Evolutionary conservation across 78 protist genomes (phyloP), one percentile per base, ranked within the genome.

Genomic region (Dictyostelium capitatum): DNA sequence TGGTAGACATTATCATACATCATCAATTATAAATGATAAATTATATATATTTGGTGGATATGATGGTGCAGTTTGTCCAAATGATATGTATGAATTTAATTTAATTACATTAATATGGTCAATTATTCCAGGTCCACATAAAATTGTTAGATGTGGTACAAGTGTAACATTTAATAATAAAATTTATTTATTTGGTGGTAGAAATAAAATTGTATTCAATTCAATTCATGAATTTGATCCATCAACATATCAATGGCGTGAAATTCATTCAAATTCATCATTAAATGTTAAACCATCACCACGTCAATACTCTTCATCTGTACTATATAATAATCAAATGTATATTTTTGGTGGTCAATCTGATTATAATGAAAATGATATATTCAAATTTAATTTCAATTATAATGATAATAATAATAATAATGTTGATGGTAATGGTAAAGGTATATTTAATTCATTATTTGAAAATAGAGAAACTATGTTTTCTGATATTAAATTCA

Each of bases 261-360:
- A 48, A 15, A 46, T 83, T 7, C 43, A 37, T 37, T 37, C 43
- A 37, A 37, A 37, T 37, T 37, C 43, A 37, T 6, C 6, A 20
- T 3, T 53, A 3, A 25, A 1, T 0, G 15, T 43, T 57, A 32
- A 48, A 54, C 82, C 91, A 14, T 83, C 91, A 9, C 32, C 54
- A 23, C 10, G 91, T 37, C 91, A 83, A 37, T 72, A 48, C 56
- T 43, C 73, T 11, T n/a, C 50, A 6, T 37, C 74, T 25, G 69
- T 69, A 11, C 15, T 73, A 15, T 72, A 83, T 14, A 30, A 53
- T 6, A 41, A 83, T 37, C 5, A 3, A 7, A 8, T 83, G n/a
- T 83, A 73, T 32, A 46, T 83, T 12, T 69, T 83, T 51, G 91
- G 91, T 43, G 91, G 91, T 12, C 91, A 83, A 37, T 37, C 72